Evolutionary conservation across 129 eudicot genomes (phyloP).

Genomic region (Scalesia atractyloides): DNA sequence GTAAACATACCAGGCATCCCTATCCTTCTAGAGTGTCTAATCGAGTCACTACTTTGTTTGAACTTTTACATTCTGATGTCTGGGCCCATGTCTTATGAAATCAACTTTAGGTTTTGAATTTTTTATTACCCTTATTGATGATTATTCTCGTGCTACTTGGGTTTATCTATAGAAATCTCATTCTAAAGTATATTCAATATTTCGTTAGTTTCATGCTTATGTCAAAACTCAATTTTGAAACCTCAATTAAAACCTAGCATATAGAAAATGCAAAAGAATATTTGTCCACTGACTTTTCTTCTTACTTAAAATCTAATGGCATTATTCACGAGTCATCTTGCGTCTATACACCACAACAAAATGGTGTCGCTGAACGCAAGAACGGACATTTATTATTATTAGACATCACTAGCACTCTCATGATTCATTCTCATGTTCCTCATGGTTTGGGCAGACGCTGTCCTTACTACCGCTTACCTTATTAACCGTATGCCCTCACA

Average conservation of each 20-base stretch:
- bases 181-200: neutral
- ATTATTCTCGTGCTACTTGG: neutral
- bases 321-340: neutral
- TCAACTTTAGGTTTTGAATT: neutral
- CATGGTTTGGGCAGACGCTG: neutral
- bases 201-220: neutral
- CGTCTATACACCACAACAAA: neutral
- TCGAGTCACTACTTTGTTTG: neutral
- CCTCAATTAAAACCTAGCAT: neutral
- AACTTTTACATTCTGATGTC: neutral
- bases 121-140: neutral
- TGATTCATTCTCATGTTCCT: neutral
- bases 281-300: neutral
- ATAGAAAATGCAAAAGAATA: neutral
- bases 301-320: neutral
- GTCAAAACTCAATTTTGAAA: neutral
- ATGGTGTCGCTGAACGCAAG: neutral
- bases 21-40: neutral
- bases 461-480: neutral
- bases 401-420: neutral
- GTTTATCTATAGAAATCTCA: neutral
- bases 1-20: no score
- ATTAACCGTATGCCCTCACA: neutral
- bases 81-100: neutral
- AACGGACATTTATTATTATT: neutral